Conservation (phyloP, 1,139 yeast genomes). For the Debaryomyces fabryi region DNA sequence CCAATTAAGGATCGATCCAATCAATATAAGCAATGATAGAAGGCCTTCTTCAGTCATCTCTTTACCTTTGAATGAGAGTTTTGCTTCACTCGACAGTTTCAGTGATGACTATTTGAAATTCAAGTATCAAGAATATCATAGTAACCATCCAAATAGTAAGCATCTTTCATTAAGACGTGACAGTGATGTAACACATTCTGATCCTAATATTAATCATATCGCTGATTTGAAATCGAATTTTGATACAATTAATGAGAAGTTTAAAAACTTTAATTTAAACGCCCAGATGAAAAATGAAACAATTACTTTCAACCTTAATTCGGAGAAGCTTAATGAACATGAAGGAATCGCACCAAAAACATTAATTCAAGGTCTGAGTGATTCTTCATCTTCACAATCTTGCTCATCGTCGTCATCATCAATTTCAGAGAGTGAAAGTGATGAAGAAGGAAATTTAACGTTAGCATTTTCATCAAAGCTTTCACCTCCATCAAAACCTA, state of each 20-base stretch:
- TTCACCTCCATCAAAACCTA: conserved; percentile 39
- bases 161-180: conserved; percentile 5
- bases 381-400: conserved; percentile 9
- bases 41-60: conserved; percentile 46
- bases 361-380: conserved; percentile 9
- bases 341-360: conserved; percentile 29
- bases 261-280: conserved; percentile 40
- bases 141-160: neutral
- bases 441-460: conserved; percentile 53
- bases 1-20: conserved; percentile 38
- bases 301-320: conserved; percentile 1
- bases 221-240: conserved; percentile 5
- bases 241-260: conserved; percentile 33
- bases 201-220: conserved; percentile 7
- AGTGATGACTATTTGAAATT: conserved; percentile 56
- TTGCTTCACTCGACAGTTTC: conserved; percentile 75
- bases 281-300: conserved; percentile 38
- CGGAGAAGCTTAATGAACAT: conserved; percentile 13
- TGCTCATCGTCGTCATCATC: conserved; percentile 12
- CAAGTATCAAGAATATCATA: conserved; percentile 39
- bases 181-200: conserved; percentile 9
- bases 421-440: conserved; percentile 32
- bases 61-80: conserved; percentile 69
- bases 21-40: conserved; percentile 23
- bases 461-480: conserved; percentile 53